phyloP scores from a whole-genome alignment of 1,284 basidiomycete genomes.

The Coniferiporia sulphurascens region DNA sequence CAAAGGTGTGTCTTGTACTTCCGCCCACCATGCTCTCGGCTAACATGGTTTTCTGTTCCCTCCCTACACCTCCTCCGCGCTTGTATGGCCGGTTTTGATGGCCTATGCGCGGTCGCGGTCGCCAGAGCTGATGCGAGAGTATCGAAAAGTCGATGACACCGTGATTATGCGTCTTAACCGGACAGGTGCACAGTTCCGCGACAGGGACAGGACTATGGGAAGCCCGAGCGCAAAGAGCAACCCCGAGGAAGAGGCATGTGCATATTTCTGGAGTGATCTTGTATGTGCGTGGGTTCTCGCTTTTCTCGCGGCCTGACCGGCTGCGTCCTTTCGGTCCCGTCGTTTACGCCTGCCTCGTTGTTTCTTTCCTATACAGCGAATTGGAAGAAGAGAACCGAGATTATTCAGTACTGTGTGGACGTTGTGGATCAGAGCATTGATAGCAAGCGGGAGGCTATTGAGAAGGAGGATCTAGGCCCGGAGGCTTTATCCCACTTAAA shows the following conservation, averaged over 20 bases:
- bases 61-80: neutral
- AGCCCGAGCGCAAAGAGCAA: slow-evolving; percentile 38
- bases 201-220: slow-evolving; percentile 49
- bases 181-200: slow-evolving; percentile 74
- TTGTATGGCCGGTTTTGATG: neutral
- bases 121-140: slow-evolving; percentile 80
- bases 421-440: slow-evolving; percentile 66
- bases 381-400: slow-evolving; percentile 75
- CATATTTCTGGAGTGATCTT: slow-evolving; percentile 77
- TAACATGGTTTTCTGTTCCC: neutral
- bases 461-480: slow-evolving; percentile 40
- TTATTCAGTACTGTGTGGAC: slow-evolving; percentile 74
- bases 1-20: slow-evolving; percentile 54
- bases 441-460: slow-evolving; percentile 49
- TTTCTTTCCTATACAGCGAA: slow-evolving; percentile 47
- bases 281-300: slow-evolving; percentile 51
- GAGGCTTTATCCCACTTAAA: slow-evolving; percentile 44
- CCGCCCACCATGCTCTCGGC: neutral
- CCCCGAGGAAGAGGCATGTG: slow-evolving; percentile 70
- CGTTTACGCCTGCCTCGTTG: neutral
- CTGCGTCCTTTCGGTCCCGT: neutral
- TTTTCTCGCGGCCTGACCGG: neutral
- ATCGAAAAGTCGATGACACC: slow-evolving; percentile 78
- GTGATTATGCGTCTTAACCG: slow-evolving; percentile 83
- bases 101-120: neutral